Evolutionary conservation across 2,329 filamentous ascomycete species (phyloP).

Genomic region (Ophiostoma angusticollis): DNA sequence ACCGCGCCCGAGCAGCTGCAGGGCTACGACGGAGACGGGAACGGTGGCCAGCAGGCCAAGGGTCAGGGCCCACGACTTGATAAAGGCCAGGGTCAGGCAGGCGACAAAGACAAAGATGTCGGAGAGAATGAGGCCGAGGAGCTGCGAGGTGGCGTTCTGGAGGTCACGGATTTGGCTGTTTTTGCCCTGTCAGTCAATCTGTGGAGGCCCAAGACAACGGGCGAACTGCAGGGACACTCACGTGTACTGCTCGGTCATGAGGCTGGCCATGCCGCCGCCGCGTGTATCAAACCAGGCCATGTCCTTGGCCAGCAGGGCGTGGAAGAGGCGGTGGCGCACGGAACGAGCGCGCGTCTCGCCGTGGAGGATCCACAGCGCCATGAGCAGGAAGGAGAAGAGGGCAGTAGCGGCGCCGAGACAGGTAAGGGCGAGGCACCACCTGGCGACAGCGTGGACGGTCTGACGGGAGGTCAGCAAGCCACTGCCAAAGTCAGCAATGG

Average conservation of each 20-base stretch:
- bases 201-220: background rate
- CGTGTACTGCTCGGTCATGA: constrained; percentile 63
- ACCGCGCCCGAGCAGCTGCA: constrained; percentile 46
- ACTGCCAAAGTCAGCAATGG: constrained; percentile 53
- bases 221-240: constrained; percentile 30
- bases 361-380: constrained; percentile 60
- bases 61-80: constrained; percentile 73
- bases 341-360: constrained; percentile 66
- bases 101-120: constrained; percentile 51
- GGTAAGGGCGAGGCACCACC: constrained; percentile 49
- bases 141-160: constrained; percentile 66
- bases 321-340: constrained; percentile 53
- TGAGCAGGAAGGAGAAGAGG: constrained; percentile 52
- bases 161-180: constrained; percentile 77
- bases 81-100: constrained; percentile 60
- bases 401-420: constrained; percentile 53
- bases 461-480: constrained; percentile 23
- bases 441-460: constrained; percentile 43
- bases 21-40: constrained; percentile 50
- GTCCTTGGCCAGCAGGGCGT: constrained; percentile 55
- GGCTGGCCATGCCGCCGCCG: constrained; percentile 56
- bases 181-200: constrained; percentile 4
- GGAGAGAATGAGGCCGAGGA: constrained; percentile 57
- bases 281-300: constrained; percentile 72
- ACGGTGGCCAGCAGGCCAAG: constrained; percentile 63